Percentiles rank a stretch among this genome's conserved stretches.
These are phyloP conservation scores for Zygosaccharomyces lentus DNA, from an alignment of 805 yeast species.

Conservation along the genomic window DNA sequence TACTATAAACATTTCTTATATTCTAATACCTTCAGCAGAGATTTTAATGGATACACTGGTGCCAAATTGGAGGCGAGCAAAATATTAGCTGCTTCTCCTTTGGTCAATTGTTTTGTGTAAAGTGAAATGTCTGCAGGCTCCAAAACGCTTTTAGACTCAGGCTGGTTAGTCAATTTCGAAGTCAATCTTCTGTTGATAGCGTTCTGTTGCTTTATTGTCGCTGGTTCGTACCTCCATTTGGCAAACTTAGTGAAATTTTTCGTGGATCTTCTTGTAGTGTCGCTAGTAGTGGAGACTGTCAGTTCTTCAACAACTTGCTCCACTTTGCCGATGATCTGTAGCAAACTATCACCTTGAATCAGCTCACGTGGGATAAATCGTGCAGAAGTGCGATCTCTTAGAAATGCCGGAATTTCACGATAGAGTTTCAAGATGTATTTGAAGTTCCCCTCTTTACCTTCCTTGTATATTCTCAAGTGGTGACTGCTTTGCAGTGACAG, in stretches of 20 bases:
- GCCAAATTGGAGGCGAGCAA: conserved; percentile 30
- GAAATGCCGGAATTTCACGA: conserved; percentile 20
- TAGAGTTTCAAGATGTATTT: conserved; percentile 18
- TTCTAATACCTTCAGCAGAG: conserved; percentile 19
- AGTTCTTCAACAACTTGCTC: conserved; percentile 24
- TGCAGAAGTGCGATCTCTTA: conserved; percentile 13
- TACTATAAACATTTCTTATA: conserved; percentile 10
- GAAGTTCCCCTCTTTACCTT: conserved; percentile 14
- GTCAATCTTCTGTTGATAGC: conserved; percentile 13
- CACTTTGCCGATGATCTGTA: conserved; percentile 21
- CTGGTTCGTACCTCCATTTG: conserved; percentile 32
- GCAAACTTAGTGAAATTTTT: conserved; percentile 28
- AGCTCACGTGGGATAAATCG: conserved; percentile 16
- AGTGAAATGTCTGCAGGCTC: conserved; percentile 6
- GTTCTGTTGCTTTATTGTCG: conserved; percentile 30
- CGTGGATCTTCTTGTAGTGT: conserved; percentile 1
- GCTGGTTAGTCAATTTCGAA: conserved; percentile 9
- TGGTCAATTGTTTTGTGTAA: conserved; percentile 15
- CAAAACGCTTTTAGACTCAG: not conserved
- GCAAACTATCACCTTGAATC: conserved; percentile 10
- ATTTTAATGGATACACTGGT: conserved; percentile 26
- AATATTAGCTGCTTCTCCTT: conserved; percentile 31
- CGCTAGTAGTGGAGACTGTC: conserved; percentile 7
- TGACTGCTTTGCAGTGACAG: conserved; percentile 22
- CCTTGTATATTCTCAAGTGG: conserved; percentile 29